Base-by-base conservation (phyloP, 352 stramenopile species). In the Phytopythium kandeliae region DNA sequence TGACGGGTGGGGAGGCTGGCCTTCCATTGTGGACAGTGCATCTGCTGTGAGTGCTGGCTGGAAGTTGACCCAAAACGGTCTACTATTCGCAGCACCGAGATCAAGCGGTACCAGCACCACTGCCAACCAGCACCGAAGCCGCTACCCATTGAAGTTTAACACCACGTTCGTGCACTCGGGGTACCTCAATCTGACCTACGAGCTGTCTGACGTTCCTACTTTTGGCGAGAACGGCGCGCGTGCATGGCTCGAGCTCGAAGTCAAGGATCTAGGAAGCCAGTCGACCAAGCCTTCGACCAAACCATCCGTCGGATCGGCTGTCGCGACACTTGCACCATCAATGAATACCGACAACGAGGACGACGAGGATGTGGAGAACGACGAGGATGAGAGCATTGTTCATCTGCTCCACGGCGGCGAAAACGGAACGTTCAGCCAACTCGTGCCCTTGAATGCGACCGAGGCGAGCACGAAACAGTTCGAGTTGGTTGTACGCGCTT, bases 241-340 rank as follows among this genome's bases (percentile, higher is more conserved):
- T 30, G 78, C 76, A n/a, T 90, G 78, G 78, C 57, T 90, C 22
- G 78, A 88, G 57, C 55, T 90, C 15, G 74, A 90, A 55, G 60
- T 85, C 9, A 56, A 63, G 17, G 65, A 75, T 31, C 19, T 54
- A 1, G 48, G 57, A 19, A 60, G 38, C 10, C 31, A 17, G 0
- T 43, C 30, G n/a, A 57, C 40, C 4, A 48, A 31, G 1, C 30
- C 31, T 31, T 36, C 52, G 25, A 53, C 53, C 13, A 63, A 64
- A 16, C 34, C 55, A 12, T 38, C 42, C 43, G 57, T 44, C 48
- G 47, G 21, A 43, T 38, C 12, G 36, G 21, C 28, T 46, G 22
- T 1, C 37, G 64, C 19, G 43, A 15, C 24, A 31, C 40, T 4
- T 25, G 42, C 1, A 31, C 15, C 9, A 9, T 31, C 25, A 41